These are phyloP conservation scores for Trametes gibbosa DNA, from an alignment of 768 basidiomycete genomes.

Conservation along the genomic window DNA sequence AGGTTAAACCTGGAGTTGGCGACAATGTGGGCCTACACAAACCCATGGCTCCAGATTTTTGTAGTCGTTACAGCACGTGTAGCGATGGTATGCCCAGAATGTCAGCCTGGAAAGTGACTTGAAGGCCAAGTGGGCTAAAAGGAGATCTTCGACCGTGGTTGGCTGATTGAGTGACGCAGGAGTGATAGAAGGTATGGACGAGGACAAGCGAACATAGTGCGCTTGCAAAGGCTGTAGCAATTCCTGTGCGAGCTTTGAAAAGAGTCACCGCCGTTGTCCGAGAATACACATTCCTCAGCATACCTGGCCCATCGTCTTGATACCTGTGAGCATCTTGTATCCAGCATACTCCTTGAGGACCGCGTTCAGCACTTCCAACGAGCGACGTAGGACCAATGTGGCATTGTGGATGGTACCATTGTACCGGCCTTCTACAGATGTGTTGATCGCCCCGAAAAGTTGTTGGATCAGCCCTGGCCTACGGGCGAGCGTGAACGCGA, in stretches of 20 bases:
- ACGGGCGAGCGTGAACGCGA: neutral
- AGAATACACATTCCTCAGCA: constrained; percentile 11
- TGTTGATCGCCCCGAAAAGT: constrained; percentile 55
- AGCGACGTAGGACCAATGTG: constrained; percentile 53
- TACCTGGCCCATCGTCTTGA: constrained; percentile 66
- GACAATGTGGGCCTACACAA: constrained; percentile 19
- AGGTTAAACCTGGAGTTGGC: neutral
- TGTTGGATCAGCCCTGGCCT: constrained; percentile 62
- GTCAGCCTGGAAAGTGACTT: constrained; percentile 73
- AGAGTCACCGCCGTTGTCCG: neutral
- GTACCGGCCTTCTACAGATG: constrained; percentile 50
- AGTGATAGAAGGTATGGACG: constrained; percentile 35
- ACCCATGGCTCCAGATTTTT: constrained; percentile 54
- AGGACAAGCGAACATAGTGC: constrained; percentile 59
- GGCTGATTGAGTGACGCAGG: constrained; percentile 35
- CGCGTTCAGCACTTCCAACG: constrained; percentile 60
- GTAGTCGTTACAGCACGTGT: constrained; percentile 33
- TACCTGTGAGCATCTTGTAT: constrained; percentile 67
- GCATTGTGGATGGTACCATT: constrained; percentile 33
- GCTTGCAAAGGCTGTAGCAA: constrained; percentile 53
- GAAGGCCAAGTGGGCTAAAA: constrained; percentile 65
- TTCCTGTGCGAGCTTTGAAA: constrained; percentile 49
- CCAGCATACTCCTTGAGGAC: constrained; percentile 68
- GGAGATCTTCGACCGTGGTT: constrained; percentile 45
- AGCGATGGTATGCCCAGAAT: constrained; percentile 65